These are phyloP conservation scores for Globisporangium megalacanthum DNA, from an alignment of 352 stramenopile genomes.

Conservation along the genomic window DNA sequence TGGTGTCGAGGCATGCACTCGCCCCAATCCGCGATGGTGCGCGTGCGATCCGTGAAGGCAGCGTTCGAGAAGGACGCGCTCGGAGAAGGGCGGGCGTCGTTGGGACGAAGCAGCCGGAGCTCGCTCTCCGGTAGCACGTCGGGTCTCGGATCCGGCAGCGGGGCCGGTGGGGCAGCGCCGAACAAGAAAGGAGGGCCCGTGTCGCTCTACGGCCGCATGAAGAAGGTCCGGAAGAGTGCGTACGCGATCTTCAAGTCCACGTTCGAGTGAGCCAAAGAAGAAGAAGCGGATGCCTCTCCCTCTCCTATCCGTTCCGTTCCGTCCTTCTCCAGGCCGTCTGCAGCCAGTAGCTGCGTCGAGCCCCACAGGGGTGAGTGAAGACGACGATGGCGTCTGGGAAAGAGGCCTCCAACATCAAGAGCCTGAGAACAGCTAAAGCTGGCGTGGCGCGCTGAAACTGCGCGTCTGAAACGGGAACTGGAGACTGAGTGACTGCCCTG, in stretches of 20 bases:
- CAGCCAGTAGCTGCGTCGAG: too few species aligned
- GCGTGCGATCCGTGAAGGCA: constrained; percentile 59
- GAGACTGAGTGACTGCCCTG: not conserved
- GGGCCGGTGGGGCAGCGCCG: constrained; percentile 15
- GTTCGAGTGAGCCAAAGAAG: constrained; percentile 47
- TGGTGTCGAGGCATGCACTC: constrained; percentile 81
- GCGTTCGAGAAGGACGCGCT: constrained; percentile 23
- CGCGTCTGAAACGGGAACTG: not conserved
- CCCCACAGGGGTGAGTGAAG: too few species aligned
- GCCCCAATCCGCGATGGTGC: constrained; percentile 69
- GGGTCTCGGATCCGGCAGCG: constrained; percentile 11
- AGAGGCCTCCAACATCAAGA: too few species aligned
- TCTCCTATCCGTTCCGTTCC: too few species aligned
- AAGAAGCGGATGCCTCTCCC: not conserved
- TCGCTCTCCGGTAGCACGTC: constrained; percentile 21
- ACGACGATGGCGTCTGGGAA: too few species aligned
- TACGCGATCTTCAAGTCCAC: constrained; percentile 81
- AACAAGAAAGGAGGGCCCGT: constrained; percentile 24
- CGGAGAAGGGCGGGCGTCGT: constrained; percentile 9
- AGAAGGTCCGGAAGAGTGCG: constrained; percentile 74
- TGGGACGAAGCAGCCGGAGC: constrained; percentile 17
- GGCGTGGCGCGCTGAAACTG: too few species aligned
- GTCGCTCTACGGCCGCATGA: constrained; percentile 78
- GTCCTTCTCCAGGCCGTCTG: too few species aligned
- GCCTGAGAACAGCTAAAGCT: too few species aligned